phyloP scores from a whole-genome alignment of 352 stramenopile genomes.

The Phytophthora pini region DNA sequence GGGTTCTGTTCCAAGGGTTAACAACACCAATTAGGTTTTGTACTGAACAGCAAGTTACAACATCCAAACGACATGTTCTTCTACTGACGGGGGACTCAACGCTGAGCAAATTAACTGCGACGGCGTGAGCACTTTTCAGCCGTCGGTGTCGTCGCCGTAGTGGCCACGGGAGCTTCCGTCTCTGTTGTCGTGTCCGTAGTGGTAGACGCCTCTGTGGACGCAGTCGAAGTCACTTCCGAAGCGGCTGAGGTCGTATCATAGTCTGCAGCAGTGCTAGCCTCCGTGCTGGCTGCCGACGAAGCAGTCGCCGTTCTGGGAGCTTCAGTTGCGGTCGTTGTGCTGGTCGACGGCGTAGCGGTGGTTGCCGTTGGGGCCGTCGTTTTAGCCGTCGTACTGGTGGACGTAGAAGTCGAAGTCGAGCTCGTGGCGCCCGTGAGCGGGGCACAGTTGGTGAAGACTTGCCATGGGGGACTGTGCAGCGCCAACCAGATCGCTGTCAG shows the following conservation, averaged over 20 bases:
- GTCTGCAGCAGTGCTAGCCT: not conserved
- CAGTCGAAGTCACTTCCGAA: constrained; percentile 14
- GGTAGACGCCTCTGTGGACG: constrained; percentile 17
- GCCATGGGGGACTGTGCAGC: constrained; percentile 49
- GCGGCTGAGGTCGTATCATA: constrained; percentile 3
- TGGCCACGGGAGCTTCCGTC: constrained; percentile 18
- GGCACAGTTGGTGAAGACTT: constrained; percentile 60
- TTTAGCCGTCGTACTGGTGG: constrained; percentile 5
- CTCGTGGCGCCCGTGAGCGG: constrained; percentile 38
- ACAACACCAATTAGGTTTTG: constrained; percentile 2
- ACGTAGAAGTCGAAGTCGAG: constrained; percentile 9
- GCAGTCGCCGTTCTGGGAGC: constrained; percentile 12
- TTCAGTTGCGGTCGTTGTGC: constrained; percentile 5
- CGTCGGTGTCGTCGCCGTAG: constrained; percentile 13
- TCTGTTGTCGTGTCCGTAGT: constrained; percentile 17
- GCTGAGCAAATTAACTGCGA: constrained; percentile 16
- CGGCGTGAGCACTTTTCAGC: constrained; percentile 23
- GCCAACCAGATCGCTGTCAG: constrained; percentile 49
- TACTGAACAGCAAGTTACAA: constrained; percentile 25
- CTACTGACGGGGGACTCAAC: not conserved
- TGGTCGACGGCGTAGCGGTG: constrained; percentile 3
- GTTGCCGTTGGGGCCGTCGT: constrained; percentile 11
- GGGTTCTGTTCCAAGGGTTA: not conserved
- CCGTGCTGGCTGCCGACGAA: constrained; percentile 5
- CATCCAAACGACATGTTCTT: constrained; percentile 17